These are phyloP conservation scores for Phanerodontia chrysosporium DNA, from an alignment of 768 basidiomycete species.

Conservation along the genomic window DNA sequence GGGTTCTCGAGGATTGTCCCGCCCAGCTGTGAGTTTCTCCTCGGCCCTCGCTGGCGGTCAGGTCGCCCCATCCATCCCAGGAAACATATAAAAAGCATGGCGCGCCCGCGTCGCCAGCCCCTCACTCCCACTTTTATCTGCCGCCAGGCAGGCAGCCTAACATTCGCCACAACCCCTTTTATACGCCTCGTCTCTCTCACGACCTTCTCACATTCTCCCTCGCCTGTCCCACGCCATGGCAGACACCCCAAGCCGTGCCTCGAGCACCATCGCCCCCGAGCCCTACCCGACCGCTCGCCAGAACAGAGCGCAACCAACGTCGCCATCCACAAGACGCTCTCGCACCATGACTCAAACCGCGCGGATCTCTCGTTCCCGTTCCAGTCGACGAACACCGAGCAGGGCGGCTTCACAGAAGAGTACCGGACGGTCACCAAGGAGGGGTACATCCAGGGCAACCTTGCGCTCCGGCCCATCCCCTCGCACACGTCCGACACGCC, in stretches of 20 bases:
- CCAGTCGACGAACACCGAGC: conserved; percentile 22
- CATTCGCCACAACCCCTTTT: too few relatives aligned
- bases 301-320: not conserved
- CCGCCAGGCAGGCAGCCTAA: not conserved
- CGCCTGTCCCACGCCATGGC: conserved; percentile 3
- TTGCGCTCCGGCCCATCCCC: conserved; percentile 27
- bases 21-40: not conserved
- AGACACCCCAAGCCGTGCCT: conserved; percentile 3
- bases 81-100: conserved; percentile 2
- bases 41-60: conserved; percentile 1
- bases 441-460: conserved; percentile 26
- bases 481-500: conserved; percentile 21
- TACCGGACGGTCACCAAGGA: conserved; percentile 27
- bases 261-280: conserved; percentile 12
- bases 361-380: conserved; percentile 28
- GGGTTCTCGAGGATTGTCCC: conserved; percentile 5
- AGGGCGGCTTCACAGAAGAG: conserved; percentile 31
- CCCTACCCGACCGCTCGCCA: not conserved
- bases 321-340: not conserved
- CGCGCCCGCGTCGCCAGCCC: not conserved
- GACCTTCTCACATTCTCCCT: not conserved
- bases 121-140: not conserved
- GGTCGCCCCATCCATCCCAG: too few relatives aligned
- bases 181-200: not conserved
- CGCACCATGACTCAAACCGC: conserved; percentile 18